These are phyloP conservation scores for Hypoxylon fragiforme DNA, from an alignment of 495 filamentous ascomycete species.

Conservation along the genomic window DNA sequence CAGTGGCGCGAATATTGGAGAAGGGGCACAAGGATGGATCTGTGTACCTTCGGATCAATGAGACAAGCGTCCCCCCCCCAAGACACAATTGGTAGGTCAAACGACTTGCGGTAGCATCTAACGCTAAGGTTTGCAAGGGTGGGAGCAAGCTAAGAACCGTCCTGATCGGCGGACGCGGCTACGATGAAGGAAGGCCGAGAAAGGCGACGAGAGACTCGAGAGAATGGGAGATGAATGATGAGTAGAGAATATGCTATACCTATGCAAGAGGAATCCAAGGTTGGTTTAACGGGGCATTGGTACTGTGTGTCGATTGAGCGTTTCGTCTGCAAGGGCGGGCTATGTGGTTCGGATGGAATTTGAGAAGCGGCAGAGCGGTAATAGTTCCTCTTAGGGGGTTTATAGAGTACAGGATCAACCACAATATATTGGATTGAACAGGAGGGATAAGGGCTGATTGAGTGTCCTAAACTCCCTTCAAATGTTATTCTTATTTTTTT, in stretches of 20 bases:
- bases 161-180: constrained; percentile 4
- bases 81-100: constrained; percentile 34
- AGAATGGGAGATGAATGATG: not conserved
- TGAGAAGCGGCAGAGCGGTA: no score
- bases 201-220: constrained; percentile 3
- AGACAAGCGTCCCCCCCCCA: constrained; percentile 25
- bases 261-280: no score
- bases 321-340: no score
- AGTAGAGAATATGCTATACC: no score
- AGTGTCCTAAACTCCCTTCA: not conserved
- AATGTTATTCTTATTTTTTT: no score
- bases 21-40: constrained; percentile 20
- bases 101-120: constrained; percentile 28
- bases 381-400: not conserved
- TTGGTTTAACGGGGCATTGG: no score
- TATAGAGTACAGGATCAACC: not conserved
- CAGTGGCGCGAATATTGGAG: constrained; percentile 21
- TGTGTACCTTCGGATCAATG: constrained; percentile 33
- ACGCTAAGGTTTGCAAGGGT: constrained; percentile 1
- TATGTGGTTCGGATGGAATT: no score
- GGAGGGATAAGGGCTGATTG: not conserved
- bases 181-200: not conserved
- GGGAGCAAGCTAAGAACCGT: not conserved
- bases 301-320: no score
- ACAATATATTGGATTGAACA: not conserved